phyloP scores from a whole-genome alignment of 2,329 filamentous ascomycete genomes.

The Cladorrhinum sp. region DNA sequence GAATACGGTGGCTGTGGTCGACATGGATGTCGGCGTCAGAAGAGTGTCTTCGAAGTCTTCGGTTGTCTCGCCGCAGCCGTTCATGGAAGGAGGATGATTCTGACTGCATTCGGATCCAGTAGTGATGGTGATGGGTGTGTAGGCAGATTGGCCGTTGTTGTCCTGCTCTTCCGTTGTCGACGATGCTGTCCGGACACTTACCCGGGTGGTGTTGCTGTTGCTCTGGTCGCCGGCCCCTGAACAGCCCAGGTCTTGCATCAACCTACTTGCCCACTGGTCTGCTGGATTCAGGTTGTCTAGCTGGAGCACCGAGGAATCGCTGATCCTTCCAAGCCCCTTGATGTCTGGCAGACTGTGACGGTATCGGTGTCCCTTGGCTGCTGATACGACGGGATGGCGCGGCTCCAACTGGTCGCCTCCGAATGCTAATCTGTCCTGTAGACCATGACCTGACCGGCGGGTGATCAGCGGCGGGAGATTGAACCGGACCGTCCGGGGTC shows the following conservation, averaged over 20 bases:
- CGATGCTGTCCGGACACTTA: not conserved
- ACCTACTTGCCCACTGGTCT: slow-evolving; percentile 17
- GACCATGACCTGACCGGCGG: not conserved
- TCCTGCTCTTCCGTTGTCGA: not conserved
- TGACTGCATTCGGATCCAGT: slow-evolving; percentile 45
- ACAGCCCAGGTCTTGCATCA: slow-evolving; percentile 15
- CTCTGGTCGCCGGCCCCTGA: slow-evolving; percentile 6
- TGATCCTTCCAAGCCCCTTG: not conserved
- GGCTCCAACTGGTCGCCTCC: not conserved
- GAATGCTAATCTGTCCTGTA: not conserved
- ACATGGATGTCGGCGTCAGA: slow-evolving; percentile 8
- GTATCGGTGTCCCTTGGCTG: slow-evolving; percentile 6
- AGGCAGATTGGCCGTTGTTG: slow-evolving; percentile 40
- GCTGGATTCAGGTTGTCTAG: slow-evolving; percentile 19
- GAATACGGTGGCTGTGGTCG: slow-evolving; percentile 1
- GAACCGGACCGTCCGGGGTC: not conserved
- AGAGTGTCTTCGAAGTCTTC: slow-evolving; percentile 11
- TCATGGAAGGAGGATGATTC: slow-evolving; percentile 15
- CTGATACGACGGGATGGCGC: not conserved
- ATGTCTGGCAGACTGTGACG: slow-evolving; percentile 9
- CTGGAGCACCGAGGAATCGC: slow-evolving; percentile 13
- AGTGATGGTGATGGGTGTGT: slow-evolving; percentile 62
- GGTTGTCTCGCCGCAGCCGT: slow-evolving; percentile 18
- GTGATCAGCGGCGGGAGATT: not conserved
- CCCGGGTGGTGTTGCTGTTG: slow-evolving; percentile 1